Evolutionary conservation across 495 filamentous ascomycete species (phyloP).

Genomic region (Penicilliopsis zonata): DNA sequence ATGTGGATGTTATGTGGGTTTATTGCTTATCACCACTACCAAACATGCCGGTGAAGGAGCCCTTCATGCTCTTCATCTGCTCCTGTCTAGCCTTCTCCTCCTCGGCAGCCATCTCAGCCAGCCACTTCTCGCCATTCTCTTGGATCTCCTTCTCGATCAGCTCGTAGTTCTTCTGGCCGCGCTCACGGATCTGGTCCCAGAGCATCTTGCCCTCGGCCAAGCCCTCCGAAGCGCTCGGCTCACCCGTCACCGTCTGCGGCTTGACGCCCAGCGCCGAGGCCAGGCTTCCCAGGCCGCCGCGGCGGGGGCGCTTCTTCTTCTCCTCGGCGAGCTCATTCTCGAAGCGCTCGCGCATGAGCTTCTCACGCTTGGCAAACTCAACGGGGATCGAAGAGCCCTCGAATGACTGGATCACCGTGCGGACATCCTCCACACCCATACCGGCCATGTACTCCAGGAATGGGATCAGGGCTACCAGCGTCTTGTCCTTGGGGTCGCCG

Average conservation of each 20-base stretch:
- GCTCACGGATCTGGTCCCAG: constrained; percentile 81
- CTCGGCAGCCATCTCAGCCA: constrained; percentile 77
- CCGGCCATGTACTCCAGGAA: constrained; percentile 93
- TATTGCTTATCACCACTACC: constrained; percentile 22
- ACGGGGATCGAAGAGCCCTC: constrained; percentile 72
- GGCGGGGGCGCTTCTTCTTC: constrained; percentile 45
- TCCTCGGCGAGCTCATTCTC: constrained; percentile 63
- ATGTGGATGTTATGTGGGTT: constrained; percentile 10
- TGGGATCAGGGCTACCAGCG: constrained; percentile 77
- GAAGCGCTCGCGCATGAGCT: constrained; percentile 66
- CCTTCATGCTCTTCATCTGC: constrained; percentile 79
- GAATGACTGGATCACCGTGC: constrained; percentile 76
- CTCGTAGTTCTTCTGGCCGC: constrained; percentile 82
- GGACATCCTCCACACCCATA: constrained; percentile 81
- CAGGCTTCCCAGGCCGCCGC: constrained; percentile 47
- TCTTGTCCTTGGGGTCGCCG: constrained; percentile 68
- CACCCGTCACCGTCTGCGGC: constrained; percentile 46
- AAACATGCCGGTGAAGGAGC: constrained; percentile 46
- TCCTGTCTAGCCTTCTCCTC: constrained; percentile 81
- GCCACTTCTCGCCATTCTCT: constrained; percentile 86
- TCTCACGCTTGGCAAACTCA: constrained; percentile 85
- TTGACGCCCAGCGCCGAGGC: constrained; percentile 65
- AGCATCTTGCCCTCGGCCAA: constrained; percentile 88
- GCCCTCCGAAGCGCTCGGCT: constrained; percentile 56
- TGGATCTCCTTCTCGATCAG: constrained; percentile 76